phyloP scores from a whole-genome alignment of 1,284 basidiomycete species.

The Rhodofomes roseus region DNA sequence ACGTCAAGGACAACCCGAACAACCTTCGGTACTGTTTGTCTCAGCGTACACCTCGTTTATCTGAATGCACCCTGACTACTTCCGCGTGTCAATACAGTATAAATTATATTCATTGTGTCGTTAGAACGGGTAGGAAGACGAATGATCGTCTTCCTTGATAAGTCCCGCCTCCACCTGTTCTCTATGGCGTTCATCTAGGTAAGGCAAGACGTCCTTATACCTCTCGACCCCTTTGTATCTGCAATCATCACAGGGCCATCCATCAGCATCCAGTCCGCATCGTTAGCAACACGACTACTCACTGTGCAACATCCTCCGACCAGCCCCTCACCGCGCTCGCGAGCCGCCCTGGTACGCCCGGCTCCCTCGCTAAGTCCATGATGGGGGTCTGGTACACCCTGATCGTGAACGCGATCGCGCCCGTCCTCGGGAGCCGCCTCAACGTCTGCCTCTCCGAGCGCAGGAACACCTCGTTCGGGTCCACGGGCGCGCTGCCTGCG shows the following conservation, averaged over 20 bases:
- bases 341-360: conserved; percentile 62
- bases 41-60: background rate
- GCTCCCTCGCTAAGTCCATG: conserved; percentile 52
- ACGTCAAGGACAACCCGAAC: background rate
- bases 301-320: conserved; percentile 57
- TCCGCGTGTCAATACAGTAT: background rate
- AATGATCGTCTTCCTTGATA: conserved; percentile 11
- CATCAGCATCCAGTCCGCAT: background rate
- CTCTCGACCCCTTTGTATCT: conserved; percentile 56
- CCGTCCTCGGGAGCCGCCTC: conserved; percentile 61
- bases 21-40: background rate
- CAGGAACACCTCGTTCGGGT: conserved; percentile 48
- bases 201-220: conserved; percentile 46
- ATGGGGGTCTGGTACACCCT: conserved; percentile 68
- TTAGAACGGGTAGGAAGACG: conserved; percentile 16
- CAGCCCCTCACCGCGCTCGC: conserved; percentile 67
- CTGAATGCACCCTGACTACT: background rate
- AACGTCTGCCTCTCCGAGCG: conserved; percentile 73
- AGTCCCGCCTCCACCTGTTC: conserved; percentile 29
- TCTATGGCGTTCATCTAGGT: conserved; percentile 43
- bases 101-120: background rate
- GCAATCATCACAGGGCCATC: background rate
- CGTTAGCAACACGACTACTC: conserved; percentile 8
- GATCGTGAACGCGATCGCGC: conserved; percentile 74
- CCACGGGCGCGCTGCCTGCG: background rate